These are phyloP conservation scores for Colletotrichum nymphaeae DNA, from an alignment of 2,329 filamentous ascomycete genomes.

Conservation along the genomic window DNA sequence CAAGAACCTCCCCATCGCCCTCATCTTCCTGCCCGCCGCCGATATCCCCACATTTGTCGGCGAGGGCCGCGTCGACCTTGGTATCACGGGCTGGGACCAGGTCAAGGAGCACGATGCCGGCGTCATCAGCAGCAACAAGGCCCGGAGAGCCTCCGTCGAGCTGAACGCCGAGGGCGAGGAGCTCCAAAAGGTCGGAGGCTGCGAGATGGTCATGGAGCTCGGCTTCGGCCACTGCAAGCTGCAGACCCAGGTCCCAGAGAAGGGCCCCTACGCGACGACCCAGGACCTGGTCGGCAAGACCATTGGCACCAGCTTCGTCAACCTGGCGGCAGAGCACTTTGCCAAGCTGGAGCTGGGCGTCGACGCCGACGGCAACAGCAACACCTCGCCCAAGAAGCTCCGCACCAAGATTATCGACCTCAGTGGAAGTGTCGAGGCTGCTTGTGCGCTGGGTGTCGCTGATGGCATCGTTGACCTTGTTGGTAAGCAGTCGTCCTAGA, in stretches of 20 bases:
- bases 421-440: conserved; percentile 96
- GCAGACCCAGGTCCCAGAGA: conserved; percentile 95
- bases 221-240: conserved; percentile 92
- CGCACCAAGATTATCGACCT: conserved; percentile 93
- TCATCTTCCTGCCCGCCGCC: conserved; percentile 95
- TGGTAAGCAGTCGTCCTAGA: conserved; percentile 72
- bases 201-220: conserved; percentile 89
- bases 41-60: conserved; percentile 98
- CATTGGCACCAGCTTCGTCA: conserved; percentile 94
- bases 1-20: conserved; percentile 94
- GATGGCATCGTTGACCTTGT: conserved; percentile 98
- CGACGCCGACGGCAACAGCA: conserved; percentile 51
- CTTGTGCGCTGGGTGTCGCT: conserved; percentile 93
- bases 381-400: conserved; percentile 62
- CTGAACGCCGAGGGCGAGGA: conserved; percentile 55
- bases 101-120: conserved; percentile 88
- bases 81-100: conserved; percentile 94
- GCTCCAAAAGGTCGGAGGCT: conserved; percentile 68
- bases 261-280: conserved; percentile 76
- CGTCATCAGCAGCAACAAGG: conserved; percentile 60
- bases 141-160: conserved; percentile 59
- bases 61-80: conserved; percentile 91
- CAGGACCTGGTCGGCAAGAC: conserved; percentile 90
- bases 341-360: conserved; percentile 74
- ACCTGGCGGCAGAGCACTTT: conserved; percentile 87